Evolutionary conservation across 441 rosid species (phyloP).

Genomic region (Populus hybrid): DNA sequence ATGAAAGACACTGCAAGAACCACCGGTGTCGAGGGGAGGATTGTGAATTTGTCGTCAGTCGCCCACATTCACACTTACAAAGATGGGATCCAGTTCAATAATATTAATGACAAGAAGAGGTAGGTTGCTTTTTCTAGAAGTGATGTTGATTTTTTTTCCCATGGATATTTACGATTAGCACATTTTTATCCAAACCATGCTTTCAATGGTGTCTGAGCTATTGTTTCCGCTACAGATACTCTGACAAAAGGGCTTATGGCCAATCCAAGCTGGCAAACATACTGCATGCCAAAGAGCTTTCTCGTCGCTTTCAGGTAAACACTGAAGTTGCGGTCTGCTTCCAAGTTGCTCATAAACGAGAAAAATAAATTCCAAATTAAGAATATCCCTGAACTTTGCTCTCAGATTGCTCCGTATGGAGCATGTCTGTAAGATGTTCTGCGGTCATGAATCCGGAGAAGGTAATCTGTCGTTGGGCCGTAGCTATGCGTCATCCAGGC

Average conservation of each 20-base stretch:
- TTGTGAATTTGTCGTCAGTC: slow-evolving; percentile 81
- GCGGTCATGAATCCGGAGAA: too few relatives aligned
- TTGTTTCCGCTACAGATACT: slow-evolving; percentile 42
- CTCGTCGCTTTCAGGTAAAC: slow-evolving; percentile 68
- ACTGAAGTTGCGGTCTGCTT: background rate
- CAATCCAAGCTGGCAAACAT: slow-evolving; percentile 88
- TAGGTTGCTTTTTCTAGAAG: slow-evolving; percentile 5
- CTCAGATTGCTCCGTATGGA: background rate
- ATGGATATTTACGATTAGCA: background rate
- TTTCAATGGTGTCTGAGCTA: background rate
- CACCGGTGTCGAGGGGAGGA: slow-evolving; percentile 73
- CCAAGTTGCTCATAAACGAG: background rate
- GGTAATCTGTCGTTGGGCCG: too few relatives aligned
- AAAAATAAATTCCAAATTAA: background rate
- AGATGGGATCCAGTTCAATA: slow-evolving; percentile 56
- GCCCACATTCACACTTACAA: slow-evolving; percentile 68
- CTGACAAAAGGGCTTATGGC: slow-evolving; percentile 85
- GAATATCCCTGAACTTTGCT: background rate
- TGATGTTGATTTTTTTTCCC: background rate
- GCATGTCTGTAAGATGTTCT: background rate
- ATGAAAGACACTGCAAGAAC: slow-evolving; percentile 64
- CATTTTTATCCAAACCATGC: background rate
- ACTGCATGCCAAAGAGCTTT: slow-evolving; percentile 77
- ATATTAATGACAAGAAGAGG: slow-evolving; percentile 47
- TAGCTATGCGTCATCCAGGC: too few relatives aligned